A percentile compares a stretch with the other conserved stretches of the same genome.
Evolutionary conservation across 2,329 filamentous ascomycete genomes (phyloP).

Genomic region (Stemphylium lycopersici): DNA sequence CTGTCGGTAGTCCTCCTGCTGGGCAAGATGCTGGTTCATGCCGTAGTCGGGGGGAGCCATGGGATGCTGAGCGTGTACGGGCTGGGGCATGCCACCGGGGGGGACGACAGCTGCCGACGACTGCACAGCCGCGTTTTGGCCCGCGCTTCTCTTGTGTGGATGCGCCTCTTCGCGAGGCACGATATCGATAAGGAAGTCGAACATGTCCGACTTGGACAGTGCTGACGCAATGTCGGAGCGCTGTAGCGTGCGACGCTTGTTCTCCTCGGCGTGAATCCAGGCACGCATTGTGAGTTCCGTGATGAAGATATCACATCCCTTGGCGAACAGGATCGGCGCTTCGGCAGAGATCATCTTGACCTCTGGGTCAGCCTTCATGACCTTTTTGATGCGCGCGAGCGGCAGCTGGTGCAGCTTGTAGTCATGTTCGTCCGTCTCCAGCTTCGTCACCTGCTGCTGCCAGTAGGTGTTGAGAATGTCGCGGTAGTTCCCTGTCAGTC

Average conservation of each 20-base stretch:
- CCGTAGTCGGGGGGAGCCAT: constrained; percentile 64
- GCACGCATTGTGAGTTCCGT: constrained; percentile 98
- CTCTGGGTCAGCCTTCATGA: constrained; percentile 99
- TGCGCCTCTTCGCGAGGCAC: constrained; percentile 94
- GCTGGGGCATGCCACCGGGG: constrained; percentile 49
- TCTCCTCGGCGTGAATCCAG: constrained; percentile 99
- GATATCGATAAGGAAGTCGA: constrained; percentile 98
- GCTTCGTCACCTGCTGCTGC: constrained; percentile 96
- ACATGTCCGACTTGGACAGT: constrained; percentile 98
- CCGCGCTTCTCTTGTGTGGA: constrained; percentile 72
- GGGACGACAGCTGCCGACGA: constrained; percentile 50
- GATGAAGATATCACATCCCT: constrained; percentile 99
- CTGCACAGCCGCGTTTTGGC: constrained; percentile 47
- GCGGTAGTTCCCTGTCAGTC: constrained; percentile 87
- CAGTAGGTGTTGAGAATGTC: constrained; percentile 98
- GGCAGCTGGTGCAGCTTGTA: constrained; percentile 98
- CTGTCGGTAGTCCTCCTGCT: constrained; percentile 74
- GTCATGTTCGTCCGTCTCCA: constrained; percentile 94
- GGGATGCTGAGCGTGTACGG: constrained; percentile 56
- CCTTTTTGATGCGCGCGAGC: constrained; percentile 98
- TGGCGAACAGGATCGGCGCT: constrained; percentile 95
- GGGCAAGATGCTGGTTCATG: constrained; percentile 63
- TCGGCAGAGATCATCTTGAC: constrained; percentile 99
- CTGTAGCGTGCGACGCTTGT: constrained; percentile 94
- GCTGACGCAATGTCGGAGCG: constrained; percentile 96